Evolutionary conservation across 1,284 basidiomycete genomes (phyloP).

Genomic region (Vanrija humicola): DNA sequence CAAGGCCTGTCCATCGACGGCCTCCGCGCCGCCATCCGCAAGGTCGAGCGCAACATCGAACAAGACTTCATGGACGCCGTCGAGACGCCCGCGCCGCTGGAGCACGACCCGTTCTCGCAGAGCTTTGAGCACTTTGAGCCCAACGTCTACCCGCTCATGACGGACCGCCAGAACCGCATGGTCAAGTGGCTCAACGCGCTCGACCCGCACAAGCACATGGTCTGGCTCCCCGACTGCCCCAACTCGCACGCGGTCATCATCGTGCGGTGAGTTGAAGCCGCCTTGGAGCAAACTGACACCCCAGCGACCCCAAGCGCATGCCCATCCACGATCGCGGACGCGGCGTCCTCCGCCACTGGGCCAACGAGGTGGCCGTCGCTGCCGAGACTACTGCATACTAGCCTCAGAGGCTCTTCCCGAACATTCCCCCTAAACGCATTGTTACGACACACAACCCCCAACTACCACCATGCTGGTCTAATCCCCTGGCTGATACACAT

Average conservation of each 20-base stretch:
- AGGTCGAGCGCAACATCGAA: constrained; percentile 35
- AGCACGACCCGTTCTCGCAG: background rate
- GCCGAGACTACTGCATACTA: background rate
- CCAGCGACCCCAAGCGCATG: constrained; percentile 32
- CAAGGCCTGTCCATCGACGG: constrained; percentile 30
- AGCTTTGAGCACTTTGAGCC: background rate
- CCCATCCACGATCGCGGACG: constrained; percentile 38
- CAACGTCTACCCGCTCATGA: constrained; percentile 27
- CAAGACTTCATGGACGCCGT: constrained; percentile 30
- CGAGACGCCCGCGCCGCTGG: constrained; percentile 2
- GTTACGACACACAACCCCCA: too few species aligned
- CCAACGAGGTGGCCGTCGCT: constrained; percentile 10
- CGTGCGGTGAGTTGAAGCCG: constrained; percentile 31
- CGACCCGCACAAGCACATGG: constrained; percentile 31
- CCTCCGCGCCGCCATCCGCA: constrained; percentile 30
- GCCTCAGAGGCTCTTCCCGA: background rate
- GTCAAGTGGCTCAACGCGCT: constrained; percentile 36
- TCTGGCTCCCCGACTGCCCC: constrained; percentile 39
- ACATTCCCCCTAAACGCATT: background rate
- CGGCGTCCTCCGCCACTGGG: constrained; percentile 40
- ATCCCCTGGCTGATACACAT: too few species aligned
- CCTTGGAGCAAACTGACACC: background rate
- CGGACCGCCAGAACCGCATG: constrained; percentile 37
- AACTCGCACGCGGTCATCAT: constrained; percentile 43
- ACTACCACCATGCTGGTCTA: too few species aligned